Conservation (phyloP, 169 alveolate genomes). For the Fabrea salina region DNA sequence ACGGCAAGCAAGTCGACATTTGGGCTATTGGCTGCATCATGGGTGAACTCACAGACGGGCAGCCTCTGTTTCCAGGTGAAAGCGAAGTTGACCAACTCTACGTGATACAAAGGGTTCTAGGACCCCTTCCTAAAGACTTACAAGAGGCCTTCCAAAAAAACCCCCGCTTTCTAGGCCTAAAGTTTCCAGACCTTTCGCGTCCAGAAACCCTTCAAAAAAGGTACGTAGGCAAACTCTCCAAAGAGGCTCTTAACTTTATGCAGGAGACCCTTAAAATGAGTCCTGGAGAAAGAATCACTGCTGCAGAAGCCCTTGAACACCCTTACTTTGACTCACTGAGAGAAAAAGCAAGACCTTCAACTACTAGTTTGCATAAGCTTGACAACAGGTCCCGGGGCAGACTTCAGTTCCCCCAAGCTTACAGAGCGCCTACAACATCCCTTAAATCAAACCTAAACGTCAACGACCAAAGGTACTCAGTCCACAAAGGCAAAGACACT, state of each 20-base stretch:
- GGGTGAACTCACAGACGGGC: slow-evolving; percentile 88
- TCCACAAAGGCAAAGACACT: too few relatives aligned
- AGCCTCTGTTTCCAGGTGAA: slow-evolving; percentile 89
- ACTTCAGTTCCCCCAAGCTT: background rate
- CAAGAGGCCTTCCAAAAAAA: slow-evolving; percentile 69
- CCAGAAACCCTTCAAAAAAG: slow-evolving; percentile 81
- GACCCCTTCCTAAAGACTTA: slow-evolving; percentile 71
- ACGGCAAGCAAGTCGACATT: slow-evolving; percentile 75
- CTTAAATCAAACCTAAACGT: too few relatives aligned
- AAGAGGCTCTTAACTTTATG: slow-evolving; percentile 73
- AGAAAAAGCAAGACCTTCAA: background rate
- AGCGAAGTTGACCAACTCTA: slow-evolving; percentile 83
- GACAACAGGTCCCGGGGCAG: background rate
- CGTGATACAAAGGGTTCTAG: slow-evolving; percentile 73
- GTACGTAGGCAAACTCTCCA: slow-evolving; percentile 67
- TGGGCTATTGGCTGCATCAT: slow-evolving; percentile 87
- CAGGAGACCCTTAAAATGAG: slow-evolving; percentile 67
- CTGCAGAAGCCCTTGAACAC: slow-evolving; percentile 66
- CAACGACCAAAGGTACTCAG: too few relatives aligned
- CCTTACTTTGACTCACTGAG: slow-evolving; percentile 54
- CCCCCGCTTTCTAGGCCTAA: slow-evolving; percentile 75
- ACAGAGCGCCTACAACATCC: background rate
- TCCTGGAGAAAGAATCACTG: slow-evolving; percentile 68
- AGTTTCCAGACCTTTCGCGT: slow-evolving; percentile 68
- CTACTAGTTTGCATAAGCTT: background rate